A percentile compares a stretch with the other conserved stretches of the same genome.
Evolutionary conservation across 2,329 filamentous ascomycete genomes (phyloP).

Genomic region (Aspergillus hortae): DNA sequence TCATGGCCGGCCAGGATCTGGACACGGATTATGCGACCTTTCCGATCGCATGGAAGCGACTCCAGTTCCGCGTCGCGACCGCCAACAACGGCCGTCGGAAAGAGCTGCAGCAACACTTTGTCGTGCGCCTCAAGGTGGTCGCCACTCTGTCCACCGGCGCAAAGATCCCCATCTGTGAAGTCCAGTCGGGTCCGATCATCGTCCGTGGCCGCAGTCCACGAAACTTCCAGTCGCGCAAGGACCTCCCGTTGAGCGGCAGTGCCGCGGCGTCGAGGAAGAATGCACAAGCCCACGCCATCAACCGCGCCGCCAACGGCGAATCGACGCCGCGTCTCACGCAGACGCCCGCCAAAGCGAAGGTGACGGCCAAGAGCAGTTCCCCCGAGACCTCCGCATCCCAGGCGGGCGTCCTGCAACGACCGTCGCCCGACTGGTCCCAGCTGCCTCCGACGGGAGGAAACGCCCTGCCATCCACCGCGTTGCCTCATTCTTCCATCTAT

Average conservation of each 20-base stretch:
- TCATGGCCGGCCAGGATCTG: conserved; percentile 62
- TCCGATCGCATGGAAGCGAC: conserved; percentile 86
- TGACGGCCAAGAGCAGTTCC: conserved; percentile 31
- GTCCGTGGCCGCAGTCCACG: conserved; percentile 88
- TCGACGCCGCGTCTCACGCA: conserved; percentile 24
- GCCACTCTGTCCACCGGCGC: conserved; percentile 79
- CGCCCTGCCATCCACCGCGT: conserved; percentile 15
- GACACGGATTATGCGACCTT: conserved; percentile 86
- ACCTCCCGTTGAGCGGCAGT: conserved; percentile 80
- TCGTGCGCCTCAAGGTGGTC: conserved; percentile 80
- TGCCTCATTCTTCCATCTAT: conserved; percentile 38
- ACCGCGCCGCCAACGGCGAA: conserved; percentile 30
- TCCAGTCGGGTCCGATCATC: conserved; percentile 85
- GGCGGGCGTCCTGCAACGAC: conserved; percentile 24
- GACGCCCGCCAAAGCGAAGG: conserved; percentile 27
- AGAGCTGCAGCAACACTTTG: conserved; percentile 94
- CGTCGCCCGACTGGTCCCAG: conserved; percentile 35
- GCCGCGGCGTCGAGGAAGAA: conserved; percentile 75
- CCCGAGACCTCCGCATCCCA: conserved; percentile 32
- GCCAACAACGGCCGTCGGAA: conserved; percentile 94
- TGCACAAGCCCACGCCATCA: conserved; percentile 39
- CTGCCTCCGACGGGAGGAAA: conserved; percentile 24
- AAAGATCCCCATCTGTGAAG: conserved; percentile 77
- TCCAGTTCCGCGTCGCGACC: conserved; percentile 92
- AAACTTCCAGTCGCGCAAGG: conserved; percentile 92